Evolutionary conservation across 495 filamentous ascomycete species (phyloP).

Genomic region (Mycothermus thermophilus): DNA sequence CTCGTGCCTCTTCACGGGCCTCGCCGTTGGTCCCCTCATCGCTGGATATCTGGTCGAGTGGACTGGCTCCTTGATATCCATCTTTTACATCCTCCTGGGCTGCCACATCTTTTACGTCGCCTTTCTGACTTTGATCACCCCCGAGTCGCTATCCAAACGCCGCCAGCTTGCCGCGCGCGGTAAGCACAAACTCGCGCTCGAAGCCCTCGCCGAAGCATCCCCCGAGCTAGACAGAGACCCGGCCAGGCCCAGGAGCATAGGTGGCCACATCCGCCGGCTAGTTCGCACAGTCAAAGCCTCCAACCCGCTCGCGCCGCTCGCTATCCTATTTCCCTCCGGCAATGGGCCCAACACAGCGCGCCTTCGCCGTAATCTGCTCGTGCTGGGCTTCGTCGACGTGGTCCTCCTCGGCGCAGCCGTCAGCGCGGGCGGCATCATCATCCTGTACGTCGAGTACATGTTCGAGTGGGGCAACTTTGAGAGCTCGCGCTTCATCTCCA

Average conservation of each 20-base stretch:
- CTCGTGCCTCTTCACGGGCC: constrained; percentile 71
- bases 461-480: constrained; percentile 75
- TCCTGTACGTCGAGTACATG: constrained; percentile 64
- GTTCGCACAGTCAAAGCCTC: constrained; percentile 15
- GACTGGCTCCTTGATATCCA: constrained; percentile 50
- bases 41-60: constrained; percentile 61
- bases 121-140: constrained; percentile 53
- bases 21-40: constrained; percentile 69
- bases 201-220: constrained; percentile 1
- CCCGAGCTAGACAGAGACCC: neutral
- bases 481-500: constrained; percentile 60
- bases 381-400: constrained; percentile 67
- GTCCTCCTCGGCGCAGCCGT: constrained; percentile 68
- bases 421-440: constrained; percentile 60
- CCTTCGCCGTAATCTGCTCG: constrained; percentile 62
- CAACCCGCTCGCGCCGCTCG: constrained; percentile 61
- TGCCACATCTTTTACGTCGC: constrained; percentile 57
- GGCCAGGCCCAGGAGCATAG: too few species aligned
- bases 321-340: constrained; percentile 54
- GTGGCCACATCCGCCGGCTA: constrained; percentile 6
- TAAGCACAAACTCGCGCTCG: constrained; percentile 36
- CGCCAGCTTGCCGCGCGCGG: constrained; percentile 54
- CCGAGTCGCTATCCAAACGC: constrained; percentile 64
- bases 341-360: constrained; percentile 19
- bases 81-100: constrained; percentile 68